A percentile compares a stretch with the other conserved stretches of the same genome.
phyloP scores from a whole-genome alignment of 2,329 filamentous ascomycete species.

The Phialocephala subalpina region DNA sequence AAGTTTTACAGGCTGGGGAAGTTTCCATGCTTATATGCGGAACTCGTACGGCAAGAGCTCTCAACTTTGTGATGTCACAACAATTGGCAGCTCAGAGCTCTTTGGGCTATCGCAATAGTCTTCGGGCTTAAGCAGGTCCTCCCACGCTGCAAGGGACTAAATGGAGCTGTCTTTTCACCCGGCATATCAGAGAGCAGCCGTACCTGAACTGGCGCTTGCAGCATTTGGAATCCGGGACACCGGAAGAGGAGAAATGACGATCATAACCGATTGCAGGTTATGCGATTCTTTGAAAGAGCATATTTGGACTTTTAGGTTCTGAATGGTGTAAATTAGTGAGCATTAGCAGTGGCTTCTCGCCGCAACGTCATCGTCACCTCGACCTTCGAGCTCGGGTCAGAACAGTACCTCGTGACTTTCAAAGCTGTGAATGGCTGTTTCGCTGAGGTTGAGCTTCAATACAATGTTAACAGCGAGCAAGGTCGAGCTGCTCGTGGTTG shows the following conservation, averaged over 20 bases:
- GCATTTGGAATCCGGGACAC: neutral
- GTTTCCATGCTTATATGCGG: constrained; percentile 1
- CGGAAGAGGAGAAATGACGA: constrained; percentile 1
- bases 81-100: neutral
- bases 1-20: neutral
- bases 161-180: neutral
- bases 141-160: neutral
- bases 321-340: constrained; percentile 13
- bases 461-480: too few relatives aligned
- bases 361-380: constrained; percentile 8
- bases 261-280: neutral
- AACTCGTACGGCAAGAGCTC: neutral
- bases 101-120: neutral
- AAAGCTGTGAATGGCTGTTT: neutral
- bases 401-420: neutral
- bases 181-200: neutral
- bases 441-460: neutral
- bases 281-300: constrained; percentile 7
- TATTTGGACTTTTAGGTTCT: constrained; percentile 22
- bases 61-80: constrained; percentile 3
- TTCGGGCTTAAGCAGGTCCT: neutral
- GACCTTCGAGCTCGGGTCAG: neutral
- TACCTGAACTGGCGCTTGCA: neutral
- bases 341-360: constrained; percentile 1
- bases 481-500: neutral